Evolutionary conservation across 768 basidiomycete species (phyloP).

Genomic region (Agaricus subrufescens): DNA sequence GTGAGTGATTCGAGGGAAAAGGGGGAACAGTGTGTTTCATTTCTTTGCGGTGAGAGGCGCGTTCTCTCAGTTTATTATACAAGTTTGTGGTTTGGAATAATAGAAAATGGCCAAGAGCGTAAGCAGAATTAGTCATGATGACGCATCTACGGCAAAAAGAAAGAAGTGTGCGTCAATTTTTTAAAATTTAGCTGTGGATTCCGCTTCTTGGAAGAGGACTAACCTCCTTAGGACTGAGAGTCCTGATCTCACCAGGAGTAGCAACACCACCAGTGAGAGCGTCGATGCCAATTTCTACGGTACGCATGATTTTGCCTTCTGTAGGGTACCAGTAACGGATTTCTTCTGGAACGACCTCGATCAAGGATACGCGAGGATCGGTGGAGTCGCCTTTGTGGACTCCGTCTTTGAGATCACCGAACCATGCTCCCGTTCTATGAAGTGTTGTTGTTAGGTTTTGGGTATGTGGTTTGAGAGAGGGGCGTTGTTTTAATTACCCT

Average conservation of each 20-base stretch:
- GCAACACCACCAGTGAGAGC: slow-evolving; percentile 59
- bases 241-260: slow-evolving; percentile 72
- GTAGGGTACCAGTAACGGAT: slow-evolving; percentile 80
- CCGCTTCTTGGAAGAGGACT: slow-evolving; percentile 14
- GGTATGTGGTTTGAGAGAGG: neutral
- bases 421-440: slow-evolving; percentile 65
- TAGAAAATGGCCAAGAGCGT: no score
- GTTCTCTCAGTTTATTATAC: no score
- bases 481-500: slow-evolving; percentile 27
- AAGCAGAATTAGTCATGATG: neutral
- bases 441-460: neutral
- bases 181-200: no score
- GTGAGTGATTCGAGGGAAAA: no score
- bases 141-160: neutral
- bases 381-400: slow-evolving; percentile 74
- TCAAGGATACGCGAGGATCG: slow-evolving; percentile 77
- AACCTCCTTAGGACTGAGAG: slow-evolving; percentile 72
- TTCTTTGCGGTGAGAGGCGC: no score
- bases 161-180: neutral
- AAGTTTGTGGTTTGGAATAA: no score
- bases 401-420: slow-evolving; percentile 83
- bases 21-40: no score
- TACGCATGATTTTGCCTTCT: slow-evolving; percentile 51
- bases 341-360: slow-evolving; percentile 75
- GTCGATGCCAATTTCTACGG: slow-evolving; percentile 54